phyloP scores from a whole-genome alignment of 2,329 filamentous ascomycete genomes.

The Penicillium sp. region DNA sequence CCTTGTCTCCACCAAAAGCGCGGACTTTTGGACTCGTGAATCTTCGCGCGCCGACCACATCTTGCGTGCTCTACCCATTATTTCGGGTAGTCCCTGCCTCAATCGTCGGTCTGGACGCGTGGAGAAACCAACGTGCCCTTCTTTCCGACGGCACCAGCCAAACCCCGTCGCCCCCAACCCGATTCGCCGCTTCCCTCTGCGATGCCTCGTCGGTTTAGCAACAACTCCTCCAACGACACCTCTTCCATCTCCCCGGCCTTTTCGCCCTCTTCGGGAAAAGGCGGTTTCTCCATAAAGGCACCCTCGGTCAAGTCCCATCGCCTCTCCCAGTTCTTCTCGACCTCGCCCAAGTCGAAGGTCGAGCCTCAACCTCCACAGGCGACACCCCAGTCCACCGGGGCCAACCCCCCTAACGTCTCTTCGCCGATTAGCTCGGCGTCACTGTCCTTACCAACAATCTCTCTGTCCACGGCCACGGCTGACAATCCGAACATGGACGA shows the following conservation, averaged over 20 bases:
- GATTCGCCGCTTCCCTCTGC: conserved; percentile 38
- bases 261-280: conserved; percentile 55
- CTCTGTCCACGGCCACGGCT: conserved; percentile 78
- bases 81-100: conserved; percentile 17
- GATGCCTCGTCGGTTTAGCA: conserved; percentile 64
- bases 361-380: conserved; percentile 52
- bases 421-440: conserved; percentile 69
- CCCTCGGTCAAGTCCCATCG: conserved; percentile 66
- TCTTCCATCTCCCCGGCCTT: conserved; percentile 50
- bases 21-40: background rate
- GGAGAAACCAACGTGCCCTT: conserved; percentile 5
- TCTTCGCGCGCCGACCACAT: background rate
- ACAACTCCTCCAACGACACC: conserved; percentile 56
- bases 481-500: conserved; percentile 73
- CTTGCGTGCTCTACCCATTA: background rate
- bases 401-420: conserved; percentile 48
- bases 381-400: conserved; percentile 66
- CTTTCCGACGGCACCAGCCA: conserved; percentile 9
- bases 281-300: conserved; percentile 48
- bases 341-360: conserved; percentile 70
- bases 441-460: conserved; percentile 83
- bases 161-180: conserved; percentile 6
- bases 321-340: conserved; percentile 78
- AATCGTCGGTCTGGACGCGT: conserved; percentile 12
- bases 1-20: background rate